Percentiles rank a stretch among this genome's conserved stretches.
phyloP scores from a whole-genome alignment of 176 grass and related monocot genomes.

The Hyparrhenia diplandra region DNA sequence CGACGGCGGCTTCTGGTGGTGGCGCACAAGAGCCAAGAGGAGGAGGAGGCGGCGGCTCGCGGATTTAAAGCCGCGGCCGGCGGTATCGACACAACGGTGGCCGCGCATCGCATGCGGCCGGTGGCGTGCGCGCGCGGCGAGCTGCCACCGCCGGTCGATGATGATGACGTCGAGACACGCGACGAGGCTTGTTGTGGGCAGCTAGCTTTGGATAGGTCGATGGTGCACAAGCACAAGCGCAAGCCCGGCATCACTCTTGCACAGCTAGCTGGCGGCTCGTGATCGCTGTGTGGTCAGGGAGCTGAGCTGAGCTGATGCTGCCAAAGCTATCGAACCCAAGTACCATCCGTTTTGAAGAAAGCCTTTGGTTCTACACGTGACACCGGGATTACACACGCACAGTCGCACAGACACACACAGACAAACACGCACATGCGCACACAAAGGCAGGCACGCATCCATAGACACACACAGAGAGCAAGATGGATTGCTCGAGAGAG shows the following conservation, averaged over 20 bases:
- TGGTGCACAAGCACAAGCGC: neutral
- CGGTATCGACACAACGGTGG: neutral
- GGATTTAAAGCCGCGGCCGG: too few relatives aligned
- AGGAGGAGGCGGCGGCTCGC: too few relatives aligned
- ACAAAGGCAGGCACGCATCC: too few relatives aligned
- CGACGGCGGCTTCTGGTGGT: neutral
- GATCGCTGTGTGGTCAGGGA: too few relatives aligned
- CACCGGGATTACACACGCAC: too few relatives aligned
- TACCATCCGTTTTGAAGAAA: too few relatives aligned
- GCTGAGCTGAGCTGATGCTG: neutral
- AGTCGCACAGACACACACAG: too few relatives aligned
- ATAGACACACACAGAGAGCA: too few relatives aligned
- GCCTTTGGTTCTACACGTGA: too few relatives aligned
- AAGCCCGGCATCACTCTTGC: too few relatives aligned
- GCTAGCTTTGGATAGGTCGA: neutral
- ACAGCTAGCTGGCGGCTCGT: neutral
- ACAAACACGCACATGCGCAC: too few relatives aligned
- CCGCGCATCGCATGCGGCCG: neutral
- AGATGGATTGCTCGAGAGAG: too few relatives aligned
- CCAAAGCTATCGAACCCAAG: neutral
- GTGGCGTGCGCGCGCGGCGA: neutral
- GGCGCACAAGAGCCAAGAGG: neutral
- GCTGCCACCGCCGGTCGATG: neutral
- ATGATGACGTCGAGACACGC: neutral
- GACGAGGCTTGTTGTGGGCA: neutral